Percentiles rank a stretch among this genome's conserved stretches.
Evolutionary conservation across 2,329 filamentous ascomycete species (phyloP).

Genomic region (Emericellopsis atlantica): DNA sequence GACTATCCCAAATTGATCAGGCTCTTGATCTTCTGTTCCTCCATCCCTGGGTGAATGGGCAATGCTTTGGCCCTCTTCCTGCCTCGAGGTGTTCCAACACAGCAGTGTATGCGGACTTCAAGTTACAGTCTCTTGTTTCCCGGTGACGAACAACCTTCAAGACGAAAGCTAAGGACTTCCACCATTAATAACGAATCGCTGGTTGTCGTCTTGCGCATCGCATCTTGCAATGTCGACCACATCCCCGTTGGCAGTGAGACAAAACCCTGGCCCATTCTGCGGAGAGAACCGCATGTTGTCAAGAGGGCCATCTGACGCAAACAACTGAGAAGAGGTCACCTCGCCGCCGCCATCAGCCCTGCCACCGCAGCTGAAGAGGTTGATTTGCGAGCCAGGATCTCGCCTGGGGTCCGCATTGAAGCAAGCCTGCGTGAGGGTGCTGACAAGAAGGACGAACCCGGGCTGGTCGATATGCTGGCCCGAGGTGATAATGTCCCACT

Average conservation of each 20-base stretch:
- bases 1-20: too few species aligned
- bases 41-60: too few species aligned
- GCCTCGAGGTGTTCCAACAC: too few species aligned
- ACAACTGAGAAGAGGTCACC: slow-evolving; percentile 39
- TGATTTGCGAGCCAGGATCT: slow-evolving; percentile 34
- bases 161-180: too few species aligned
- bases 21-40: too few species aligned
- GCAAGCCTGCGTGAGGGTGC: slow-evolving; percentile 43
- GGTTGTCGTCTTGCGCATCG: slow-evolving; percentile 21
- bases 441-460: slow-evolving; percentile 37
- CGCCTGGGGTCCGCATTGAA: slow-evolving; percentile 44
- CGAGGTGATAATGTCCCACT: slow-evolving; percentile 33
- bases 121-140: too few species aligned
- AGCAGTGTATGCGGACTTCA: too few species aligned
- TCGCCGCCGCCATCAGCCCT: slow-evolving; percentile 38
- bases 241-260: slow-evolving; percentile 29
- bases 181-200: slow-evolving; percentile 23
- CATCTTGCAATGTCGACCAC: slow-evolving; percentile 31
- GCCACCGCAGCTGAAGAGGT: slow-evolving; percentile 46
- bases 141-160: too few species aligned
- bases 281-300: slow-evolving; percentile 31
- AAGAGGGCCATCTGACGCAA: slow-evolving; percentile 27
- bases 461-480: slow-evolving; percentile 35
- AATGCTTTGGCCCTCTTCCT: too few species aligned
- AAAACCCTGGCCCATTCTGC: slow-evolving; percentile 29